These are phyloP conservation scores for Pleurotus cornucopiae DNA, from an alignment of 768 basidiomycete species.

Conservation along the genomic window DNA sequence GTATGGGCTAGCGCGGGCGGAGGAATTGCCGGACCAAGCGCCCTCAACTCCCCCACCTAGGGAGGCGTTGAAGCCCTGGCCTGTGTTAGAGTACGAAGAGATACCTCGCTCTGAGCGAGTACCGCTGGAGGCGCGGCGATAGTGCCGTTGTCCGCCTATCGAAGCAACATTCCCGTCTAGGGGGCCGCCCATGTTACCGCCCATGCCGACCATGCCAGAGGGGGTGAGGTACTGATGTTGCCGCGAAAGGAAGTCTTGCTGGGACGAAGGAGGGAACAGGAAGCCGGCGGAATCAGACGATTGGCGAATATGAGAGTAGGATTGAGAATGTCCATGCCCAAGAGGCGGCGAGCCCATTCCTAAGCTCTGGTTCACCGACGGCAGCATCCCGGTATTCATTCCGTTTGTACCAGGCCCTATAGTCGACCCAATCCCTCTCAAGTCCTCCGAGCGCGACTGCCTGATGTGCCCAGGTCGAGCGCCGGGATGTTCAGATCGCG, in stretches of 20 bases:
- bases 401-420: conserved; percentile 11
- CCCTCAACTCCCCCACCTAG: conserved; percentile 10
- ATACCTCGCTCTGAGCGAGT: conserved; percentile 1
- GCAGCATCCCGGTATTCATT: not conserved
- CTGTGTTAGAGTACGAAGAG: not conserved
- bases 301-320: conserved; percentile 5
- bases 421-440: conserved; percentile 20
- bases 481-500: conserved; percentile 20
- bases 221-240: conserved; percentile 4
- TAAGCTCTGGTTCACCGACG: not conserved
- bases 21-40: conserved; percentile 28
- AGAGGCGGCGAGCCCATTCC: not conserved
- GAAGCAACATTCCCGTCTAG: not conserved
- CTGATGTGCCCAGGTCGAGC: conserved; percentile 20
- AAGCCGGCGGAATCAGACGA: not conserved
- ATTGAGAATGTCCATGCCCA: conserved; percentile 13
- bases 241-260: conserved; percentile 12
- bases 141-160: conserved; percentile 2
- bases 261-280: conserved; percentile 29
- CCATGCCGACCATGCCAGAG: conserved; percentile 3
- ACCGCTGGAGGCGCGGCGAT: conserved; percentile 3
- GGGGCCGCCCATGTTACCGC: not conserved
- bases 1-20: conserved; percentile 53
- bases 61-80: no score
- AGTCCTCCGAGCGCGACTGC: conserved; percentile 42